A percentile compares a stretch with the other conserved stretches of the same genome.
Evolutionary conservation across 495 filamentous ascomycete species (phyloP).

Genomic region (Ascodesmis nigricans): DNA sequence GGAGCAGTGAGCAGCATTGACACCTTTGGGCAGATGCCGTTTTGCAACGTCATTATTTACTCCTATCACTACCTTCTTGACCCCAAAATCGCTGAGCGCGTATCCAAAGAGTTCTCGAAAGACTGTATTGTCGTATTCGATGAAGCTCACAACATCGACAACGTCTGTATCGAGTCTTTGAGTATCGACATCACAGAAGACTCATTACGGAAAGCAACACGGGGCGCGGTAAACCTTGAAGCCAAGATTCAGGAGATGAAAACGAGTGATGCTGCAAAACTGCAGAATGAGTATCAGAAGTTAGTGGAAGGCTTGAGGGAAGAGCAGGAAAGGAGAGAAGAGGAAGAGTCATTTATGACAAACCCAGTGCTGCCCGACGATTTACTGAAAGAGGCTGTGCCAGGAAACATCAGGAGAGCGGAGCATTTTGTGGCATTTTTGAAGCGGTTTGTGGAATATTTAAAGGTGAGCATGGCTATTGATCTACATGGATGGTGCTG

Average conservation of each 20-base stretch:
- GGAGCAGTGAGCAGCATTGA: neutral
- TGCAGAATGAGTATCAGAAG: constrained; percentile 88
- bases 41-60: constrained; percentile 98
- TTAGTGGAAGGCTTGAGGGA: constrained; percentile 80
- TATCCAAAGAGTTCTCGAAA: constrained; percentile 89
- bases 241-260: constrained; percentile 83
- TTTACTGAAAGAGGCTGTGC: constrained; percentile 76
- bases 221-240: constrained; percentile 77
- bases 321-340: constrained; percentile 59
- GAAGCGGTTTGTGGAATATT: constrained; percentile 90
- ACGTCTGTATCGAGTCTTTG: constrained; percentile 94
- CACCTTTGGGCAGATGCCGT: constrained; percentile 49
- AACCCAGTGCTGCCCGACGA: constrained; percentile 77
- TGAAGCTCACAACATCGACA: constrained; percentile 98
- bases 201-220: constrained; percentile 64
- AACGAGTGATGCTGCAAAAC: constrained; percentile 67
- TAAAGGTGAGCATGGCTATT: constrained; percentile 37
- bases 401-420: constrained; percentile 85
- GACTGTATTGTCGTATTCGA: constrained; percentile 98
- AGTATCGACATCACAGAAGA: constrained; percentile 95
- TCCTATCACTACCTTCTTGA: constrained; percentile 97
- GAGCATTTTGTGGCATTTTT: constrained; percentile 94
- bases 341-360: constrained; percentile 84
- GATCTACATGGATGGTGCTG: too few species aligned
- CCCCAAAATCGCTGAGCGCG: constrained; percentile 91